Evolutionary conservation across 148 eudicot species (phyloP), one percentile per base, ranked within the genome.

Genomic region (Diospyros lotus): DNA sequence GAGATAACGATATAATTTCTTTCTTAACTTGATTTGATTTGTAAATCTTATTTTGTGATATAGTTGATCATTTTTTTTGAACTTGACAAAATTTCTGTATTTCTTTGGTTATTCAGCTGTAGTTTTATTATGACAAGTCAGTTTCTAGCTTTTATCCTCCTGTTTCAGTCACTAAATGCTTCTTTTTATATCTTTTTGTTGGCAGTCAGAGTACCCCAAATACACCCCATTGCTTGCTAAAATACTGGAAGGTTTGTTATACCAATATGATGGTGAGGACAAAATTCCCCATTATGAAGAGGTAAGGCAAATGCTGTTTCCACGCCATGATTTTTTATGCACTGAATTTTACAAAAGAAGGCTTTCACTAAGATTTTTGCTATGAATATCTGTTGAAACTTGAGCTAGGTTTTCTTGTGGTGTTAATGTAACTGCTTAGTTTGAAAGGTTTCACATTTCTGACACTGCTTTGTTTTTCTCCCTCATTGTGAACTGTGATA

Each of bases 211-310:
- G 75, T 95, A 89, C 82, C 88, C 94, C 9, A 90, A 84, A 59
- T 87, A 95, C 84, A 93, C 99, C 12, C 96, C 97, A 45, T 81
- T 95, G 85, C 99, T 95, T 82, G 90, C 90, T 72, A 93, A 91
- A 84, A 88, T 93, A 81, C 82, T 95, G 89, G 97, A 95, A 77
- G 91, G 89, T 56, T 55, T 92, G 78, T 72, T 88, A 74, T 83
- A 87, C 71, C 93, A 77, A 86, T 88, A 82, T 73, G 83, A 83
- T 28, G 68, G 42, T 53, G 84, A 86, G 69, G 94, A 90, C 67
- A 89, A 91, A 75, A 65, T 84, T 73, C 80, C 62, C 62, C 90
- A 88, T 75, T 83, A 81, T 72, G 82, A 92, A 82, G 90, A 88
- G 97, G 99, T 93, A 84, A 74, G 6, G 60, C 54, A 3, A 42